Evolutionary conservation across 495 filamentous ascomycete species (phyloP).

Genomic region (Xylaria grammica): DNA sequence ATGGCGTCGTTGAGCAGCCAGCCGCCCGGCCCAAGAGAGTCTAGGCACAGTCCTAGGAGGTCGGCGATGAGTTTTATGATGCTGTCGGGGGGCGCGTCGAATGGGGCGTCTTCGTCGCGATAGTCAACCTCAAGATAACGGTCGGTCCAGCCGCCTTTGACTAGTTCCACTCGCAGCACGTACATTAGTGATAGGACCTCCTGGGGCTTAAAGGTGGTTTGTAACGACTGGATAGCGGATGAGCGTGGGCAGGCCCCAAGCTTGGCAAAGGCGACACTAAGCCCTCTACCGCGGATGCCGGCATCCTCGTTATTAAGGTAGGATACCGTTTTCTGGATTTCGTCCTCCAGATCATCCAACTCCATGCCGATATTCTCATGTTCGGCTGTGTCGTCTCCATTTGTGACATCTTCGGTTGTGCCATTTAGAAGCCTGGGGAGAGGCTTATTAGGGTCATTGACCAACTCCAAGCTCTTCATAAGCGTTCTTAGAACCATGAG

Average conservation of each 20-base stretch:
- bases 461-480: constrained; percentile 56
- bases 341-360: constrained; percentile 53
- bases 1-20: constrained; percentile 71
- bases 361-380: constrained; percentile 51
- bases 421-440: constrained; percentile 45
- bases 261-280: constrained; percentile 63
- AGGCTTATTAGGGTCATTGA: constrained; percentile 42
- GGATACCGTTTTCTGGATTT: constrained; percentile 56
- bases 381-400: constrained; percentile 33
- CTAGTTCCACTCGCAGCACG: constrained; percentile 69
- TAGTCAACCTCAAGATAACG: constrained; percentile 60
- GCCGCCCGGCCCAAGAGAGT: constrained; percentile 81
- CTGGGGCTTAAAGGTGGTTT: constrained; percentile 64
- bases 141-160: constrained; percentile 70
- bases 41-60: constrained; percentile 76
- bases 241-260: constrained; percentile 66
- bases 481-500: constrained; percentile 53
- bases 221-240: constrained; percentile 65
- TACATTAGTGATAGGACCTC: constrained; percentile 77
- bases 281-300: constrained; percentile 46
- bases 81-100: constrained; percentile 58
- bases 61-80: constrained; percentile 65
- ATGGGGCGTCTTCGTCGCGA: constrained; percentile 55
- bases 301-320: constrained; percentile 53
- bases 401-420: constrained; percentile 34